A percentile compares a stretch with the other conserved stretches of the same genome.
These are phyloP conservation scores for Metschnikowia anglica DNA, from an alignment of 805 yeast genomes.

Conservation along the genomic window DNA sequence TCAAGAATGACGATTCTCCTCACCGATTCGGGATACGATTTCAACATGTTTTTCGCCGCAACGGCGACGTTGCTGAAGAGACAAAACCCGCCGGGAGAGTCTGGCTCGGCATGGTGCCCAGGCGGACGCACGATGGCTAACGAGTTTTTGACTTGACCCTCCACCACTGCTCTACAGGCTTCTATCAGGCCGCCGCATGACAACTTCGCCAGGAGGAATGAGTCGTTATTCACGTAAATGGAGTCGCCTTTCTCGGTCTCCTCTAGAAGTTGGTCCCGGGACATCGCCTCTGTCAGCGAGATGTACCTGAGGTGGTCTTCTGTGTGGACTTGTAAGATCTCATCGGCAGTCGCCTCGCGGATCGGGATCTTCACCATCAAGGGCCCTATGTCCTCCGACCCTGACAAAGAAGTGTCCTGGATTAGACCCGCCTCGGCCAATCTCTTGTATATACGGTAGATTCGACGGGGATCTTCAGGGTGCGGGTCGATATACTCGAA, in stretches of 20 bases:
- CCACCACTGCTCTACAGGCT: slow-evolving; percentile 93
- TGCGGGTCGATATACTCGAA: slow-evolving; percentile 96
- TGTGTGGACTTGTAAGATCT: slow-evolving; percentile 82
- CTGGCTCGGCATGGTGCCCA: slow-evolving; percentile 99
- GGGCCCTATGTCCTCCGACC: slow-evolving; percentile 75
- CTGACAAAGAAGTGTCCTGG: slow-evolving; percentile 71
- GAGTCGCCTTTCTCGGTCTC: slow-evolving; percentile 93
- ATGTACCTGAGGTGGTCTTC: slow-evolving; percentile 75
- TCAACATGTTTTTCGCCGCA: slow-evolving; percentile 83
- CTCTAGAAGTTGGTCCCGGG: slow-evolving; percentile 69
- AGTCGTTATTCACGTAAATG: slow-evolving; percentile 90
- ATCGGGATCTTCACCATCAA: slow-evolving; percentile 87
- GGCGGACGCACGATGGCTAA: slow-evolving; percentile 97
- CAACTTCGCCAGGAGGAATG: slow-evolving; percentile 79
- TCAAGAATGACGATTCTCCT: slow-evolving; percentile 80
- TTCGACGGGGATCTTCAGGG: slow-evolving; percentile 97
- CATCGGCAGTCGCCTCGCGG: slow-evolving; percentile 84
- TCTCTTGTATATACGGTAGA: slow-evolving; percentile 88
- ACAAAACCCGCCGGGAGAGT: slow-evolving; percentile 95
- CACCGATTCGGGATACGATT: slow-evolving; percentile 84
- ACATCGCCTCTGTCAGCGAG: slow-evolving; percentile 72
- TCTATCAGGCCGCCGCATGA: slow-evolving; percentile 98
- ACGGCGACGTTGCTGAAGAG: slow-evolving; percentile 95
- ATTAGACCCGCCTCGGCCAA: slow-evolving; percentile 93
- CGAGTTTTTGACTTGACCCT: slow-evolving; percentile 86